phyloP scores from a whole-genome alignment of 2,329 filamentous ascomycete species.

The Chaetomiaceae sp. region DNA sequence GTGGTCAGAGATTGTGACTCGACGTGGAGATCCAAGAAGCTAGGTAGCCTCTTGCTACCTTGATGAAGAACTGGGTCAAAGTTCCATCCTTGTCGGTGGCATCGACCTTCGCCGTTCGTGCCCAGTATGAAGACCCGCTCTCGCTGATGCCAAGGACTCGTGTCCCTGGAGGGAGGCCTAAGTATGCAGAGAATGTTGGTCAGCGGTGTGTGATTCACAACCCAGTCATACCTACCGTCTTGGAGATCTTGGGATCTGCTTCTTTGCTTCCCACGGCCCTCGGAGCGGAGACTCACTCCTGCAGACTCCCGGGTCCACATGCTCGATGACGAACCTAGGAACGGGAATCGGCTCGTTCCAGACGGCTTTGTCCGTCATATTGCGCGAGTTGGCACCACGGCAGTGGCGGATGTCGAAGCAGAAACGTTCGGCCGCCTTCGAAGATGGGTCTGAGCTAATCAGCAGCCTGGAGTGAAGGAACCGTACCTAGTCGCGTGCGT shows the following conservation, averaged over 20 bases:
- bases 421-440: too few relatives aligned
- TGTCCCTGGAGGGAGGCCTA: conserved; percentile 6
- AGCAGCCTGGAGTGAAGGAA: too few relatives aligned
- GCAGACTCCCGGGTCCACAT: conserved; percentile 3
- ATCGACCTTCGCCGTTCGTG: conserved; percentile 9
- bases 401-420: too few relatives aligned
- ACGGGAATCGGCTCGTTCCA: conserved; percentile 1
- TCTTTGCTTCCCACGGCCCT: too few relatives aligned
- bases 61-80: conserved; percentile 20
- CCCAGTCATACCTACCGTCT: not conserved
- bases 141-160: conserved; percentile 1
- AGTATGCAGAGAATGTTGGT: not conserved
- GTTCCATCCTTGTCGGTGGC: conserved; percentile 13
- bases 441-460: too few relatives aligned
- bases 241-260: not conserved
- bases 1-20: too few relatives aligned
- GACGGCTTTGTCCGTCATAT: not conserved
- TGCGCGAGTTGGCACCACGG: too few relatives aligned
- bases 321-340: not conserved
- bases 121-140: conserved; percentile 9
- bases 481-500: too few relatives aligned
- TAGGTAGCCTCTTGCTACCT: conserved; percentile 1
- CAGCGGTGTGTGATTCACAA: too few relatives aligned
- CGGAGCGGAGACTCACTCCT: too few relatives aligned
- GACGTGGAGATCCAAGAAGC: not conserved